Percentiles rank a stretch among this genome's conserved stretches.
Conservation (phyloP, 2,329 filamentous ascomycete genomes). For the Botrytis fabae region DNA sequence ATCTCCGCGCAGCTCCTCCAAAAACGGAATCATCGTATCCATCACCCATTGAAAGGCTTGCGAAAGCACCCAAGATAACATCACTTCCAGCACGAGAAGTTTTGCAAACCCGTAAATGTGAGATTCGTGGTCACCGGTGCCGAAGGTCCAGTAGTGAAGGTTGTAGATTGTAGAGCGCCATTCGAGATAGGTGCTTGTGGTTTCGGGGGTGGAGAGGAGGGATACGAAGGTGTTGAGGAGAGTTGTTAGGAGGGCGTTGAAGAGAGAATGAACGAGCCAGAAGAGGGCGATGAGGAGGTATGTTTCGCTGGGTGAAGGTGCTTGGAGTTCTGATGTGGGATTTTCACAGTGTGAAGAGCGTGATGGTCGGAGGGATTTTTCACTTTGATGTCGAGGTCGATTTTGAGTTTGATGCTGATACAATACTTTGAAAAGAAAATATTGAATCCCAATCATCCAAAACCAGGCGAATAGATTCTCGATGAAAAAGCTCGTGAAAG, state of each 20-base stretch:
- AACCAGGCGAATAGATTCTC: conserved; percentile 1
- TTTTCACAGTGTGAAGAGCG: background rate
- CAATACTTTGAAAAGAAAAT: background rate
- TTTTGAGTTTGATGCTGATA: background rate
- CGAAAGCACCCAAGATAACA: conserved; percentile 11
- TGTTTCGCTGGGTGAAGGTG: background rate
- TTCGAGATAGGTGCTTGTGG: background rate
- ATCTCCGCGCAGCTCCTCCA: background rate
- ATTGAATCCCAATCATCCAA: conserved; percentile 16
- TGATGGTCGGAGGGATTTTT: background rate
- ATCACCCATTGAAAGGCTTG: background rate
- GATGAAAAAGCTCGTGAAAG: background rate
- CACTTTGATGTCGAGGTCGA: background rate
- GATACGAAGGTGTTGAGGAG: background rate
- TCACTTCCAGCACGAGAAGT: background rate
- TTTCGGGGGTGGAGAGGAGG: background rate
- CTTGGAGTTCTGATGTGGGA: background rate
- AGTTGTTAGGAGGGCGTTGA: background rate
- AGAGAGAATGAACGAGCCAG: conserved; percentile 3
- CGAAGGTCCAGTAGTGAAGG: conserved; percentile 2
- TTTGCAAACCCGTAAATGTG: background rate
- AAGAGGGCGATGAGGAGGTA: background rate
- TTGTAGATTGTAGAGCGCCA: conserved; percentile 18
- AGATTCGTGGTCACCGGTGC: background rate
- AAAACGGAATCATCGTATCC: background rate